phyloP scores from a whole-genome alignment of 805 yeast species.

The Schizosaccharomyces osmophilus region DNA sequence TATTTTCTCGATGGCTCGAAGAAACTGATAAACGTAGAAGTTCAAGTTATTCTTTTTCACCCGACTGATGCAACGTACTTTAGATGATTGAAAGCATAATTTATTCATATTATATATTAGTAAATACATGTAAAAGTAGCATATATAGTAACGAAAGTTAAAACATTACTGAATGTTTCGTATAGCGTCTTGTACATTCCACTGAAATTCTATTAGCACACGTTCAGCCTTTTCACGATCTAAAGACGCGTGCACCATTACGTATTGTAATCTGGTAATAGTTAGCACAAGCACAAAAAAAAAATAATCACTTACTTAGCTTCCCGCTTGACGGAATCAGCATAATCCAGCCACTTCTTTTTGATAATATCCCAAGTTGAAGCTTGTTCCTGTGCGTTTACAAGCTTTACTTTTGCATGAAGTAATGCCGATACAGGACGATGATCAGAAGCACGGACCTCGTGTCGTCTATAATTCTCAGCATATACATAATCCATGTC shows the following conservation, averaged over 20 bases:
- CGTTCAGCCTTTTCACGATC: neutral
- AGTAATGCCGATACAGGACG: slow-evolving; percentile 66
- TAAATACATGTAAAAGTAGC: too few species aligned
- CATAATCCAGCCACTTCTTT: neutral
- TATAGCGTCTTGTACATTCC: neutral
- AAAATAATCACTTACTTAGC: neutral
- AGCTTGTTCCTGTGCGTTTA: slow-evolving; percentile 18
- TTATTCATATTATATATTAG: too few species aligned
- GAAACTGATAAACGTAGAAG: neutral
- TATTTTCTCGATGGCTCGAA: neutral
- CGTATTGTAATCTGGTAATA: neutral
- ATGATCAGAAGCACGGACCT: slow-evolving; percentile 59
- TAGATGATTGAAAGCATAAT: too few species aligned
- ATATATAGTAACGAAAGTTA: too few species aligned
- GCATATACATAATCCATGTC: slow-evolving; percentile 28
- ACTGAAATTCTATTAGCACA: neutral
- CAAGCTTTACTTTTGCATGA: slow-evolving; percentile 33
- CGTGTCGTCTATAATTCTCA: slow-evolving; percentile 32
- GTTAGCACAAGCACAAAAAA: neutral
- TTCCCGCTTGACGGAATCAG: neutral
- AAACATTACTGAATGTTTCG: neutral
- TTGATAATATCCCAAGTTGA: neutral
- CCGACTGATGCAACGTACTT: too few species aligned
- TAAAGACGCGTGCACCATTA: neutral
- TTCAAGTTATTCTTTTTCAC: neutral